Evolutionary conservation across 2,329 filamentous ascomycete genomes (phyloP).

Genomic region (Aspergillus fructus): DNA sequence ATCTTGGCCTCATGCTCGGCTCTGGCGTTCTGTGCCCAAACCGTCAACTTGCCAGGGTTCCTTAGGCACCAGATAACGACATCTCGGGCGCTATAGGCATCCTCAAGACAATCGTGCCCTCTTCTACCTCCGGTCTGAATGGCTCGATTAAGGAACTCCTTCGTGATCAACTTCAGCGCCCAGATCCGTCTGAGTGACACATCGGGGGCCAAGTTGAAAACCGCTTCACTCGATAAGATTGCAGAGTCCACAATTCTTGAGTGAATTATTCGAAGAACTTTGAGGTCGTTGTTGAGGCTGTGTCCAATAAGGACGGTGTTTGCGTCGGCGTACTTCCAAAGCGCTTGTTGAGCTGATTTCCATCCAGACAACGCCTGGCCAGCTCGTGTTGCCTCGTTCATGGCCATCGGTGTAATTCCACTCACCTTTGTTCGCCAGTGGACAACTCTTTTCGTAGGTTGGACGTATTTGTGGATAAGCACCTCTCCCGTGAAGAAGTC

Average conservation of each 20-base stretch:
- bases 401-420: slow-evolving; percentile 34
- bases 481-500: slow-evolving; percentile 51
- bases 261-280: slow-evolving; percentile 46
- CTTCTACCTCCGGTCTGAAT: slow-evolving; percentile 33
- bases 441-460: slow-evolving; percentile 33
- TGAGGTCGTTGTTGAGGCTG: slow-evolving; percentile 46
- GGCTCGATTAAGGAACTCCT: slow-evolving; percentile 33
- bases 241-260: slow-evolving; percentile 46
- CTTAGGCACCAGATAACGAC: slow-evolving; percentile 48
- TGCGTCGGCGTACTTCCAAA: slow-evolving; percentile 45
- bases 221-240: slow-evolving; percentile 40
- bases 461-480: slow-evolving; percentile 46
- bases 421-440: slow-evolving; percentile 43
- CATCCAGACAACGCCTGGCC: slow-evolving; percentile 42
- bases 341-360: slow-evolving; percentile 41
- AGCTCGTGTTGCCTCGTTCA: slow-evolving; percentile 30
- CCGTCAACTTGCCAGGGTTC: slow-evolving; percentile 36
- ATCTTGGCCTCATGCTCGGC: neutral
- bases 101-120: slow-evolving; percentile 52
- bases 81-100: slow-evolving; percentile 52
- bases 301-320: slow-evolving; percentile 53
- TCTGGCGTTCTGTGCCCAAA: slow-evolving; percentile 29
- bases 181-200: slow-evolving; percentile 23
- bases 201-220: slow-evolving; percentile 10
- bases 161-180: slow-evolving; percentile 38